Percentiles rank a stretch among this genome's conserved stretches.
Evolutionary conservation across 2,329 filamentous ascomycete genomes (phyloP).

Genomic region (Fusarium odoratissimum): DNA sequence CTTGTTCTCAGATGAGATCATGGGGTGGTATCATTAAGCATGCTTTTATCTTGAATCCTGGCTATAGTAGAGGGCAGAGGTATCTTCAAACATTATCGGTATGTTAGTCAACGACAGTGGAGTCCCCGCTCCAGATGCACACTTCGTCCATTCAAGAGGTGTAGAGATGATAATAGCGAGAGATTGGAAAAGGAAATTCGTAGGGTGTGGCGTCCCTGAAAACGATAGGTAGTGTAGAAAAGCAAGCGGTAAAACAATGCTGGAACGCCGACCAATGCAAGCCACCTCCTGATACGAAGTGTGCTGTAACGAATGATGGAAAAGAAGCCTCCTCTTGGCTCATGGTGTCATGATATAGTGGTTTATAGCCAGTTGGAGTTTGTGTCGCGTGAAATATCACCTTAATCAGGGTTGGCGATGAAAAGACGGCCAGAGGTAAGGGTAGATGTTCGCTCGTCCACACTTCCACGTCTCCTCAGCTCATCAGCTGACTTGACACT

Average conservation of each 20-base stretch:
- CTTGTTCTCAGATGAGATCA: constrained; percentile 18
- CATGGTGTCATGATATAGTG: constrained; percentile 27
- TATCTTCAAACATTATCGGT: constrained; percentile 42
- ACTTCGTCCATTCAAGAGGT: constrained; percentile 31
- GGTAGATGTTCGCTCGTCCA: constrained; percentile 84
- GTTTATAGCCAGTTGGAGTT: constrained; percentile 11
- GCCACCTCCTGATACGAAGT: constrained; percentile 26
- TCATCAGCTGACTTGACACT: constrained; percentile 77
- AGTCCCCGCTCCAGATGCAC: constrained; percentile 36
- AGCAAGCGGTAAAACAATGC: constrained; percentile 40
- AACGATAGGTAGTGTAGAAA: constrained; percentile 40
- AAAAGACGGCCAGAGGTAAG: constrained; percentile 80
- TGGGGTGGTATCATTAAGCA: constrained; percentile 41
- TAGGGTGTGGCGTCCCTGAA: constrained; percentile 42
- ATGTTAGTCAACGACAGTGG: constrained; percentile 39
- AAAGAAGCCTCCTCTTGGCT: constrained; percentile 26
- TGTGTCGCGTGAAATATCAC: constrained; percentile 1
- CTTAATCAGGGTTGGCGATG: constrained; percentile 84
- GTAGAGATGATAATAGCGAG: constrained; percentile 39
- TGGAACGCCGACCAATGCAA: constrained; percentile 46
- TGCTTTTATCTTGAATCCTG: constrained; percentile 44
- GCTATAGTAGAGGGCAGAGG: constrained; percentile 33
- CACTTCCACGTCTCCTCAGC: constrained; percentile 79
- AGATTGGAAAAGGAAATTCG: constrained; percentile 33
- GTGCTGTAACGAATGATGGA: constrained; percentile 38